Evolutionary conservation across 78 protist species (phyloP), one percentile per base, ranked within the genome.

Genomic region (Bodo saltans): DNA sequence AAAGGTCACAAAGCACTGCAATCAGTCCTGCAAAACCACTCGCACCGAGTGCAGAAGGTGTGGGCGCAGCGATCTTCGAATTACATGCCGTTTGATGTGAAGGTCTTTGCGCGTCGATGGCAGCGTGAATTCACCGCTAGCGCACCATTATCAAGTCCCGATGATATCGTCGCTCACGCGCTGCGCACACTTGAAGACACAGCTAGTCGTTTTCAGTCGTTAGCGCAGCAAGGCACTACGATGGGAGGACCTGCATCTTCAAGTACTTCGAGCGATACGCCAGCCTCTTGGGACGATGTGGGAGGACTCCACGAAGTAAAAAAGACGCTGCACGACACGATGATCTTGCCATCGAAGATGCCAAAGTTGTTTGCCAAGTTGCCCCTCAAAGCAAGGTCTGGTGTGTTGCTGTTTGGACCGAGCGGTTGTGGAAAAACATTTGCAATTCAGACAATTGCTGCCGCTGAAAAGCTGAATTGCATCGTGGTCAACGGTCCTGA

Each of bases 341-440:
- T 83, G 34, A 25, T 71, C 72, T 40, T 83, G 41, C 87, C 87
- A 25, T 8, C 74, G 32, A 83, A 83, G 70, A 42, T 74, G 30
- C 74, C 87, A 28, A 27, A 71, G 34, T 12, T 83, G 32, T 83
- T 70, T 82, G 35, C 12, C 34, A 70, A 4, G 30, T 26, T 71
- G 68, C 87, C 87, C 26, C 26, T 83, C 28, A 83, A 83, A 27
- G 27, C 68, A 29, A 41, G 87, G 37, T 35, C 72, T 28, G 87
- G 87, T 3, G 32, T 83, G 38, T 67, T 96, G 85, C 78, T 96
- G 47, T 93, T 84, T 67, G 98, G 98, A 12, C 96, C 96, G 27
- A 91, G 97, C 3, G 98, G 98, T 23, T 85, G 90, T 35, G 98
- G 97, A 1, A 96, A 96, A 91, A 94, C 96, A 8, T n/a, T 90